A percentile compares a stretch with the other conserved stretches of the same genome.
Conservation (phyloP, 1,284 basidiomycete species). For the Trichosporon sp. region DNA sequence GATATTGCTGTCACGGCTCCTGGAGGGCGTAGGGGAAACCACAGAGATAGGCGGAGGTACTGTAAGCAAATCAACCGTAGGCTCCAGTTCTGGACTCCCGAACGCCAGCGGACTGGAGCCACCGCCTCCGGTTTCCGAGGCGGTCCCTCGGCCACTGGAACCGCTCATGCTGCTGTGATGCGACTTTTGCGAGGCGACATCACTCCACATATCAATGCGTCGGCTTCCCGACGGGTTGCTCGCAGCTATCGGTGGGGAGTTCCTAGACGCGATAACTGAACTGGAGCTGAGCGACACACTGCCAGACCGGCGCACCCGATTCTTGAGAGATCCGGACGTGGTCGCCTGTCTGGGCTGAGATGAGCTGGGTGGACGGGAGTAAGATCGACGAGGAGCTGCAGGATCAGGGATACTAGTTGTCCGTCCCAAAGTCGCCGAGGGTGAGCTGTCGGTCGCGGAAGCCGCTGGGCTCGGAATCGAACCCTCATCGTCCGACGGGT, state of each 20-base stretch:
- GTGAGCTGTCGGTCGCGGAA: not conserved
- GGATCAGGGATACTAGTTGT: not conserved
- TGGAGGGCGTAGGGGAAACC: conserved; percentile 24
- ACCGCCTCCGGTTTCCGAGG: conserved; percentile 25
- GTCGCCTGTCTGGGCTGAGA: conserved; percentile 30
- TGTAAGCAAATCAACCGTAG: conserved; percentile 29
- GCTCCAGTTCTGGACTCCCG: conserved; percentile 44
- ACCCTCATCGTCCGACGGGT: conserved; percentile 39
- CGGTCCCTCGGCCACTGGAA: conserved; percentile 33
- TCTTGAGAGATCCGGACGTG: conserved; percentile 43
- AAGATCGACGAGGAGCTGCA: conserved; percentile 23
- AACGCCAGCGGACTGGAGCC: conserved; percentile 45
- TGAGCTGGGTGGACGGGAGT: conserved; percentile 45
- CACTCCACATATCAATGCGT: conserved; percentile 1
- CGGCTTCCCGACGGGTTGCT: not conserved
- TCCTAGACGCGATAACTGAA: conserved; percentile 29
- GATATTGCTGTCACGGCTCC: conserved; percentile 41
- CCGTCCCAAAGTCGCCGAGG: not conserved
- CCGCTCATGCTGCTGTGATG: conserved; percentile 31
- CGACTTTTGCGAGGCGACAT: conserved; percentile 20
- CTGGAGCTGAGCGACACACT: conserved; percentile 33
- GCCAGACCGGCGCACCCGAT: conserved; percentile 38
- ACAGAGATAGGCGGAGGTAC: conserved; percentile 31
- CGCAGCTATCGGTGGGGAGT: conserved; percentile 34
- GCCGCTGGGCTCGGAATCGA: not conserved